These are phyloP conservation scores for Hibiscus mutabilis DNA, from an alignment of 345 rosid species.

Conservation along the genomic window DNA sequence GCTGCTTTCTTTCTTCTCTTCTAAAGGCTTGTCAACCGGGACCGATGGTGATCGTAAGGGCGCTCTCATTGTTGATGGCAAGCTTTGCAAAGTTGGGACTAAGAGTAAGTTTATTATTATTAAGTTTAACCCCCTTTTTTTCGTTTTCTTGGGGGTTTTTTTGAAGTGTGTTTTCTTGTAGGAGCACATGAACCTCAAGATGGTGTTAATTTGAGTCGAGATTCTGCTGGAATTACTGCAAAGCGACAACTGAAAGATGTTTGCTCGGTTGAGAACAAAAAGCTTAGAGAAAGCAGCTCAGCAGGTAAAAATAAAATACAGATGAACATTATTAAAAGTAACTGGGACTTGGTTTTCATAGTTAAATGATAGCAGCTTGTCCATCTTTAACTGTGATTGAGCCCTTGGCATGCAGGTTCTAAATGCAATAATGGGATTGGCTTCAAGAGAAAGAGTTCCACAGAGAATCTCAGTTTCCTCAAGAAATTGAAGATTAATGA, in stretches of 20 bases:
- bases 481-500: constrained; percentile 52
- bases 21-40: constrained; percentile 75
- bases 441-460: constrained; percentile 43
- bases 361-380: not conserved
- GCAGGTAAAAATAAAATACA: constrained; percentile 34
- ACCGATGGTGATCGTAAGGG: constrained; percentile 30
- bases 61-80: constrained; percentile 68
- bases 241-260: constrained; percentile 9
- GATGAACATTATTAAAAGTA: not conserved
- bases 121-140: not conserved
- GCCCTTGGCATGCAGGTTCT: constrained; percentile 19
- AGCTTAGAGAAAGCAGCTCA: constrained; percentile 34
- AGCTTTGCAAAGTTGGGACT: constrained; percentile 43
- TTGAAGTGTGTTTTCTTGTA: constrained; percentile 1
- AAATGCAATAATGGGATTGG: constrained; percentile 13
- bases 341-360: too few relatives aligned
- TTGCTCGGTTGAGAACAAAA: constrained; percentile 29
- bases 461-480: constrained; percentile 30
- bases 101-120: constrained; percentile 39
- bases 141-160: not conserved
- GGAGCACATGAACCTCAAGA: constrained; percentile 27
- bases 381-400: not conserved
- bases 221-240: not conserved
- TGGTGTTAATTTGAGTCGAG: constrained; percentile 4
- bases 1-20: constrained; percentile 62